Percentiles rank a stretch among this genome's conserved stretches.
These are phyloP conservation scores for Mucor velutinosus DNA, from an alignment of 371 early-diverging fungal genomes.

Conservation along the genomic window DNA sequence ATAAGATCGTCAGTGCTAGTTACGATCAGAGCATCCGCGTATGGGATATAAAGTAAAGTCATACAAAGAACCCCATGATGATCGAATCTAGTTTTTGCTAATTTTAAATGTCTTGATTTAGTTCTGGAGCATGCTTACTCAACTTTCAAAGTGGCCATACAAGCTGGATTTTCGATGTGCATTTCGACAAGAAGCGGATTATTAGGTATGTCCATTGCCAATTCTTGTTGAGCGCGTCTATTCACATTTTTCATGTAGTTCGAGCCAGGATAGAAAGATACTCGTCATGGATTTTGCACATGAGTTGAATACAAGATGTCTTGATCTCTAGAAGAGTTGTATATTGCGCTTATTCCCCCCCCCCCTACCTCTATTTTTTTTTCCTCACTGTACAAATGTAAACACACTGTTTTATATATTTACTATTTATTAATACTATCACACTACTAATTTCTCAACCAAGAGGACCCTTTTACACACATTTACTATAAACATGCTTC, in stretches of 20 bases:
- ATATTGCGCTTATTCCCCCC: neutral
- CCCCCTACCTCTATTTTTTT: neutral
- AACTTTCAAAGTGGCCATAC: constrained; percentile 68
- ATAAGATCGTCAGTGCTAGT: constrained; percentile 54
- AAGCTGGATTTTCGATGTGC: constrained; percentile 95
- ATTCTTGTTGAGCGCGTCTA: constrained; percentile 2
- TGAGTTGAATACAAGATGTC: constrained; percentile 46
- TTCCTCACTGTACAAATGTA: neutral
- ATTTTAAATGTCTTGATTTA: constrained; percentile 57
- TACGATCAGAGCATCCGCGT: constrained; percentile 96
- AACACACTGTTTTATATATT: neutral
- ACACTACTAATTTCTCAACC: neutral
- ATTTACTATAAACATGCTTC: neutral
- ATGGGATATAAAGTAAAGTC: constrained; percentile 70
- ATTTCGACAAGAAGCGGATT: constrained; percentile 74
- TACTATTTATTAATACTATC: neutral
- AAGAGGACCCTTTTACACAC: neutral
- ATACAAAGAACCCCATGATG: constrained; percentile 7
- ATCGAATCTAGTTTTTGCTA: neutral
- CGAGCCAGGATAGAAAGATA: constrained; percentile 76
- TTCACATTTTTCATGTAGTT: constrained; percentile 29
- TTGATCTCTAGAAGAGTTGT: neutral
- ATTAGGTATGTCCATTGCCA: constrained; percentile 55
- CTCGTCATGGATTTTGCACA: constrained; percentile 78
- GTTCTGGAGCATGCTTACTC: constrained; percentile 36